Conservation (phyloP, 257 asterid genomes). For the Fraxinus excelsior region DNA sequence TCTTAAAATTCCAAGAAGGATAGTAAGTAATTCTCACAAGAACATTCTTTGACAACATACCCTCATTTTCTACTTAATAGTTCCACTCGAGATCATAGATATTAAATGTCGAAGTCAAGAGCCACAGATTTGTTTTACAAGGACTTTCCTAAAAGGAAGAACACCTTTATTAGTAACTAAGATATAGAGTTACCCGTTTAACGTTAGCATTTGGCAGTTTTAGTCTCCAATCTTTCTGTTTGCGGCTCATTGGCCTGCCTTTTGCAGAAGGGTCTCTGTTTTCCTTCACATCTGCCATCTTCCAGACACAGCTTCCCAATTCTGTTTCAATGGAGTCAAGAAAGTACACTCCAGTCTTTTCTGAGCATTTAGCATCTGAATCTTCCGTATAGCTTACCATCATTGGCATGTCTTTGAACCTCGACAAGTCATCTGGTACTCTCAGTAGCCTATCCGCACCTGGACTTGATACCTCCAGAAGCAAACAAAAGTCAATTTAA, state of each 20-base stretch:
- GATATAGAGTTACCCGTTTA: constrained; percentile 52
- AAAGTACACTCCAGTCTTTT: constrained; percentile 56
- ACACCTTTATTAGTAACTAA: constrained; percentile 32
- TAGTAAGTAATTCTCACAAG: not conserved
- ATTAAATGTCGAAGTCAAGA: not conserved
- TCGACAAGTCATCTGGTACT: constrained; percentile 74
- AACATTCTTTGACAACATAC: not conserved
- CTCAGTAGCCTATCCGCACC: constrained; percentile 82
- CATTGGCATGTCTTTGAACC: constrained; percentile 84
- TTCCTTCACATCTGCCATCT: constrained; percentile 86
- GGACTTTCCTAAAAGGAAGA: not conserved
- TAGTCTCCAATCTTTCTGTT: constrained; percentile 68
- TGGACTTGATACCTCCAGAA: constrained; percentile 78
- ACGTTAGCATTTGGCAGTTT: constrained; percentile 49
- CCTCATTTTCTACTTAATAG: not conserved
- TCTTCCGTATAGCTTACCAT: constrained; percentile 57
- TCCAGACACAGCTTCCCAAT: constrained; percentile 70
- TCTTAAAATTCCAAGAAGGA: not conserved
- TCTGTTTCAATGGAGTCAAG: constrained; percentile 68
- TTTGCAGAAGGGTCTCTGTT: constrained; percentile 78
- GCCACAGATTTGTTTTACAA: not conserved
- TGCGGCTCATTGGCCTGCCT: constrained; percentile 85
- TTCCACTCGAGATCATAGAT: not conserved
- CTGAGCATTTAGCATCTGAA: constrained; percentile 33
- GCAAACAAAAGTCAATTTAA: constrained; percentile 14